Evolutionary conservation across 2,329 filamentous ascomycete genomes (phyloP).

Genomic region (Fusarium subtropicale): DNA sequence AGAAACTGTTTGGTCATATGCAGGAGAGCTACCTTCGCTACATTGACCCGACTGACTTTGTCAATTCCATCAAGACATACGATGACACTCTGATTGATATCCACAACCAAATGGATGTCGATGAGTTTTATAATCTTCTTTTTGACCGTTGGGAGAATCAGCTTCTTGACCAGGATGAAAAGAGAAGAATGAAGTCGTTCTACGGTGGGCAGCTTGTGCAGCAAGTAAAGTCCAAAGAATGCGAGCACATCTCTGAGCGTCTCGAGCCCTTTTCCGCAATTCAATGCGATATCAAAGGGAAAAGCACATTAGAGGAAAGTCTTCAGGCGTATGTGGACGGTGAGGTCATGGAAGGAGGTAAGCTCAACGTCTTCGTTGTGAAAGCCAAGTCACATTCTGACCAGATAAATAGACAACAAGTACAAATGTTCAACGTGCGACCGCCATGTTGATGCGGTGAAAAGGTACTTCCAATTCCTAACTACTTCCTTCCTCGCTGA

Average conservation of each 20-base stretch:
- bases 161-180: constrained; percentile 74
- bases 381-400: constrained; percentile 18
- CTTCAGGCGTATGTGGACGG: constrained; percentile 95
- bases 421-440: constrained; percentile 96
- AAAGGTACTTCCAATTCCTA: constrained; percentile 65
- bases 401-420: constrained; percentile 79
- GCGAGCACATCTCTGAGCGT: constrained; percentile 90
- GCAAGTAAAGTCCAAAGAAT: constrained; percentile 95
- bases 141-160: constrained; percentile 93
- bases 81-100: constrained; percentile 87
- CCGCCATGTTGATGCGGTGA: constrained; percentile 90
- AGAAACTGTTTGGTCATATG: constrained; percentile 85
- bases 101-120: constrained; percentile 94
- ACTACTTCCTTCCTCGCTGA: background rate
- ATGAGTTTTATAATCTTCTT: constrained; percentile 95
- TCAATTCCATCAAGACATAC: constrained; percentile 82
- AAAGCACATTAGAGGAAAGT: constrained; percentile 84
- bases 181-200: constrained; percentile 80
- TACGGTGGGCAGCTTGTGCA: constrained; percentile 94
- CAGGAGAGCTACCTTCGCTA: constrained; percentile 82
- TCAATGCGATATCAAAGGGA: constrained; percentile 96
- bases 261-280: constrained; percentile 94
- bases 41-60: constrained; percentile 78
- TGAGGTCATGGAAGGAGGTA: constrained; percentile 92
- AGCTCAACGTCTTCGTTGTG: constrained; percentile 39